Conservation (phyloP, 2,329 filamentous ascomycete species). For the Alternaria infectoria region DNA sequence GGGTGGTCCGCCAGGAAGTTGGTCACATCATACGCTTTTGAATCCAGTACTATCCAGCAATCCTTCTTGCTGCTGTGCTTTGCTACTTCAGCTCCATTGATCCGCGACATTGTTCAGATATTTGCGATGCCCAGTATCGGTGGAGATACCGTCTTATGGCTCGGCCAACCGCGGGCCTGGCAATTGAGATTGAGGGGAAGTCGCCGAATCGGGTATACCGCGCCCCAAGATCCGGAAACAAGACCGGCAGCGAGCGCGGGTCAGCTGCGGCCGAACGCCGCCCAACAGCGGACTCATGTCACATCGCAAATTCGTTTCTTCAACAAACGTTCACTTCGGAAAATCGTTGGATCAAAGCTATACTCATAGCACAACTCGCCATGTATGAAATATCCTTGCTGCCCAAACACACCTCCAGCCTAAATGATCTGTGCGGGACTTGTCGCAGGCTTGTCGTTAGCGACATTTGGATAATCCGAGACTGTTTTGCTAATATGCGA, state of each 20-base stretch:
- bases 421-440: conserved; percentile 17
- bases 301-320: neutral
- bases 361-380: neutral
- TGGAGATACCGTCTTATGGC: neutral
- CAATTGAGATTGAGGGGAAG: conserved; percentile 39
- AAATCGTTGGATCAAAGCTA: neutral
- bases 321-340: neutral
- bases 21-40: conserved; percentile 71
- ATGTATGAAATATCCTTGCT: neutral
- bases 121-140: neutral
- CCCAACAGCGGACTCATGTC: neutral
- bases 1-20: conserved; percentile 68
- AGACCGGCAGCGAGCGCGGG: conserved; percentile 17
- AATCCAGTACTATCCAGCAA: conserved; percentile 72
- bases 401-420: neutral
- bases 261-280: conserved; percentile 1
- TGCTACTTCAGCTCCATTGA: conserved; percentile 44
- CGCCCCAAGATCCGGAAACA: conserved; percentile 18
- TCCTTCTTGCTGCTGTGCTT: conserved; percentile 43
- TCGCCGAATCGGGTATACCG: conserved; percentile 25
- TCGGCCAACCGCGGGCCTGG: conserved; percentile 24
- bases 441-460: conserved; percentile 4
- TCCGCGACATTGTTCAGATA: conserved; percentile 23
- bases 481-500: neutral
- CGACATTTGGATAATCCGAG: neutral